These are phyloP conservation scores for Acrasis kona DNA, from an alignment of 78 protist genomes.

Conservation along the genomic window DNA sequence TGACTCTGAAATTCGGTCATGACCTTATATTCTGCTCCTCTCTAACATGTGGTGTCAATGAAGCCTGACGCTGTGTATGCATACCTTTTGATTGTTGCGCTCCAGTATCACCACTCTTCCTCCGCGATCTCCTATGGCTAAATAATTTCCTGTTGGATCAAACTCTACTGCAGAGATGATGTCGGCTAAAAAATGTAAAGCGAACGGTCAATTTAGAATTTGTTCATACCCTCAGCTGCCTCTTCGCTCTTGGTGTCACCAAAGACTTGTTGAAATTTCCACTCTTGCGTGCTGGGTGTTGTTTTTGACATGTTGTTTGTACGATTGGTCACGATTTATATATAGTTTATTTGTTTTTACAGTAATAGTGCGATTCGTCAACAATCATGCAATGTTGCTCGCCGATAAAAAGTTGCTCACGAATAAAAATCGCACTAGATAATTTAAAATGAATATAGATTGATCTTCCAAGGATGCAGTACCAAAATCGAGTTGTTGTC, in stretches of 20 bases:
- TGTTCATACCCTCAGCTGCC: not conserved
- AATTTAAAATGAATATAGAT: too few species aligned
- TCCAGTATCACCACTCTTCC: constrained; percentile 77
- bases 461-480: too few species aligned
- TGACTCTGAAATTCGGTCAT: constrained; percentile 95
- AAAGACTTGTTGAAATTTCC: constrained; percentile 46
- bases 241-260: constrained; percentile 22
- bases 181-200: constrained; percentile 66
- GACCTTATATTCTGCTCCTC: constrained; percentile 68
- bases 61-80: not conserved
- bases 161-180: constrained; percentile 87
- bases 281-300: not conserved
- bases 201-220: not conserved
- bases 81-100: not conserved
- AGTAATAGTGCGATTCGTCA: too few species aligned
- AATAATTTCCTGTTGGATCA: constrained; percentile 74
- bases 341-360: too few species aligned
- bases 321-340: too few species aligned
- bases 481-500: too few species aligned
- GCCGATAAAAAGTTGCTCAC: too few species aligned
- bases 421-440: too few species aligned
- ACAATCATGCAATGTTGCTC: too few species aligned
- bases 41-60: not conserved
- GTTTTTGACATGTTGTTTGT: not conserved
- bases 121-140: constrained; percentile 96